phyloP scores from a whole-genome alignment of 2,329 filamentous ascomycete genomes.

The Xylaria sp. region DNA sequence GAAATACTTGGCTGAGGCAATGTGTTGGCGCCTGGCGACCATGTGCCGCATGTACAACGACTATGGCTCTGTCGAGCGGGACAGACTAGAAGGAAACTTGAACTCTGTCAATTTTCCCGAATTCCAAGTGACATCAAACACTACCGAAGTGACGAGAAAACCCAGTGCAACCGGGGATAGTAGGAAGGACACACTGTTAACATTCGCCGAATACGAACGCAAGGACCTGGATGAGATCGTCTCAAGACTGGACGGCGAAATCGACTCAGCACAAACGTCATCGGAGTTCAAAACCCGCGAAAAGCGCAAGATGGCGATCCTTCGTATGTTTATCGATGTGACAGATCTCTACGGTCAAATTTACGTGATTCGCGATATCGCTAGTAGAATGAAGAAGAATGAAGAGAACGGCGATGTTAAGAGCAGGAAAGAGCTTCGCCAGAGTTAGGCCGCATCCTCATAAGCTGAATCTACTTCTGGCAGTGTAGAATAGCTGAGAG shows the following conservation, averaged over 20 bases:
- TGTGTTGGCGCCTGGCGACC: neutral
- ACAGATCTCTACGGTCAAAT: slow-evolving; percentile 36
- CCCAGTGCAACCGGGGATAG: neutral
- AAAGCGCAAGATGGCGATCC: slow-evolving; percentile 28
- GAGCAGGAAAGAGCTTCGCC: neutral
- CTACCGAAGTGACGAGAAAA: neutral
- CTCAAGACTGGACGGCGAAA: neutral
- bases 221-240: neutral
- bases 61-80: slow-evolving; percentile 43
- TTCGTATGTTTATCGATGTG: slow-evolving; percentile 27
- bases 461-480: too few relatives aligned
- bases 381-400: neutral
- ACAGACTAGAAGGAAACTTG: slow-evolving; percentile 47
- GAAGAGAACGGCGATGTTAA: neutral
- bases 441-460: neutral
- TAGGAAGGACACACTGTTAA: neutral
- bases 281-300: neutral
- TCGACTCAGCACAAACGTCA: neutral
- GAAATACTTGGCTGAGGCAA: neutral
- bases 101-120: slow-evolving; percentile 50
- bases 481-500: neutral
- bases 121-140: slow-evolving; percentile 12
- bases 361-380: slow-evolving; percentile 33
- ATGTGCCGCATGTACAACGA: slow-evolving; percentile 50
- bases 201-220: neutral